These are phyloP conservation scores for Pyrus bretschneideri DNA, from an alignment of 306 rosid genomes.

Conservation along the genomic window DNA sequence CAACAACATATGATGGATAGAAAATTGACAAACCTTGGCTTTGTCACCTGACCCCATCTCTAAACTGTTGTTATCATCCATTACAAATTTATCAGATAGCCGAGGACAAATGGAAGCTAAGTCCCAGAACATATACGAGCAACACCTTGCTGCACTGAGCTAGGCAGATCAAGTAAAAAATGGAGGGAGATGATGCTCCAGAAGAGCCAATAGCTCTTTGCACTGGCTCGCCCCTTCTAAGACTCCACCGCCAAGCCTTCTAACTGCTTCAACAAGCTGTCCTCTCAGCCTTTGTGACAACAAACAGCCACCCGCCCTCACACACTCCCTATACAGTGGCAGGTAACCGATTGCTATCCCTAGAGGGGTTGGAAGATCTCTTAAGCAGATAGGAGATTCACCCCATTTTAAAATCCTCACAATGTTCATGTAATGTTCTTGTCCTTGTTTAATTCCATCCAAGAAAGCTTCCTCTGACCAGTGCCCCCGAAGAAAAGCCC, in stretches of 20 bases:
- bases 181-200: conserved; percentile 79
- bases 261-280: conserved; percentile 71
- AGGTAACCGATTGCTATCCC: conserved; percentile 70
- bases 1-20: neutral
- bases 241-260: conserved; percentile 55
- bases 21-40: conserved; percentile 20
- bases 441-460: conserved; percentile 57
- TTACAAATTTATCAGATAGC: conserved; percentile 1
- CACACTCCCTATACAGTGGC: conserved; percentile 73
- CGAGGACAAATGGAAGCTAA: neutral
- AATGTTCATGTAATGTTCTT: conserved; percentile 61
- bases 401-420: conserved; percentile 69
- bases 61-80: conserved; percentile 5
- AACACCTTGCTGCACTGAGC: conserved; percentile 24
- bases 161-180: conserved; percentile 42
- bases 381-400: conserved; percentile 61
- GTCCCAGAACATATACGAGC: neutral
- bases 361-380: conserved; percentile 71
- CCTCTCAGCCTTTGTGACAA: conserved; percentile 75
- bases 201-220: conserved; percentile 55
- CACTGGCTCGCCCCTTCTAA: conserved; percentile 47
- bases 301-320: conserved; percentile 63
- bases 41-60: conserved; percentile 14
- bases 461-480: conserved; percentile 74
- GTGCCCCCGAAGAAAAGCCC: conserved; percentile 58